A percentile compares a stretch with the other conserved stretches of the same genome.
Evolutionary conservation across 1,139 yeast species (phyloP).

Genomic region (Kazachstania sp.): DNA sequence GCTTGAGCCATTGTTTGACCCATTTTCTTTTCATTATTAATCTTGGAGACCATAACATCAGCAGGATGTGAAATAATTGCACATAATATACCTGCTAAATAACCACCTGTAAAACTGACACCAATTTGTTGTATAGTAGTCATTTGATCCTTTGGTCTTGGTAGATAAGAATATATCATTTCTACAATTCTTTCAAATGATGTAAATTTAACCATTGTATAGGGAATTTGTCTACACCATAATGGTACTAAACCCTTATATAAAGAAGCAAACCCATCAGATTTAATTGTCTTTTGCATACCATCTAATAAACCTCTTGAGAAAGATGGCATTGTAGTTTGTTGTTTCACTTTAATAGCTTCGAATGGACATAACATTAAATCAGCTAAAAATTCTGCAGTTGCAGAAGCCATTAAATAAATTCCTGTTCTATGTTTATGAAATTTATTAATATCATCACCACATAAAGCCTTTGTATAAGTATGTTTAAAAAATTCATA

Average conservation of each 20-base stretch:
- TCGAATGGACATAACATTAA: conserved; percentile 85
- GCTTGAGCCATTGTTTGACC: conserved; percentile 63
- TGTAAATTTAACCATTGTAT: conserved; percentile 94
- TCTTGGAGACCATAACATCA: conserved; percentile 91
- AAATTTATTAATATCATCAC: conserved; percentile 59
- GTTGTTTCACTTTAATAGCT: conserved; percentile 87
- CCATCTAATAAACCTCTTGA: conserved; percentile 60
- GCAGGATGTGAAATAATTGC: conserved; percentile 95
- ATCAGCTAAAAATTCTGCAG: conserved; percentile 90
- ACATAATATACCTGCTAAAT: conserved; percentile 92
- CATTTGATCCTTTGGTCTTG: conserved; percentile 47
- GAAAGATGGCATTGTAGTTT: conserved; percentile 81
- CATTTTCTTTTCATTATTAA: conserved; percentile 64
- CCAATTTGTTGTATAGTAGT: conserved; percentile 71
- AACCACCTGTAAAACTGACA: conserved; percentile 88
- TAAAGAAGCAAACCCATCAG: conserved; percentile 63
- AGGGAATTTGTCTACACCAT: conserved; percentile 93
- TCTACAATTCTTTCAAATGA: conserved; percentile 85
- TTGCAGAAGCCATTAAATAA: conserved; percentile 76
- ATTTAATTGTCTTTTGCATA: conserved; percentile 52
- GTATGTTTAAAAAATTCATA: conserved; percentile 81
- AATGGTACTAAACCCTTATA: conserved; percentile 85
- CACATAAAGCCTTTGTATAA: conserved; percentile 42
- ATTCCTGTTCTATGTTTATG: conserved; percentile 62
- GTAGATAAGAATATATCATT: conserved; percentile 49